Percentiles rank a stretch among this genome's conserved stretches.
These are phyloP conservation scores for Venturiaceae sp. DNA, from an alignment of 2,329 filamentous ascomycete species.

Conservation along the genomic window DNA sequence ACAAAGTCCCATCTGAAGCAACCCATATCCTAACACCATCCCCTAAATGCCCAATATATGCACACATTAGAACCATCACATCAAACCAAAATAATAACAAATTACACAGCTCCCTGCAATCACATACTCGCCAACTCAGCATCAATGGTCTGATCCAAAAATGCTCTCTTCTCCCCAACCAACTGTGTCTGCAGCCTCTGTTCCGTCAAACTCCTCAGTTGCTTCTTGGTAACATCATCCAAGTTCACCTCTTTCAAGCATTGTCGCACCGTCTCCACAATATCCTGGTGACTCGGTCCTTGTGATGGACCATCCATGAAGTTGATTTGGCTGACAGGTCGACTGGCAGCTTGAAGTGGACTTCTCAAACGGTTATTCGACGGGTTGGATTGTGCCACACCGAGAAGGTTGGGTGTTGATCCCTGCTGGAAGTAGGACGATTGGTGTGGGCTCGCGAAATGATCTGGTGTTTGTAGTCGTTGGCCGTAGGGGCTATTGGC, in stretches of 20 bases:
- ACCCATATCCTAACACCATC: not conserved
- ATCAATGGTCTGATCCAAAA: conserved; percentile 91
- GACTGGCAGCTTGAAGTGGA: conserved; percentile 27
- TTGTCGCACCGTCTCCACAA: conserved; percentile 73
- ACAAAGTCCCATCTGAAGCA: not conserved
- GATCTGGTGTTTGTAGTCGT: conserved; percentile 15
- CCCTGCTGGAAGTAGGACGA: conserved; percentile 32
- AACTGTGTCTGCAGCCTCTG: conserved; percentile 87
- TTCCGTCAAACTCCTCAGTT: conserved; percentile 75
- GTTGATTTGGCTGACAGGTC: conserved; percentile 47
- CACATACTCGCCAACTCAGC: conserved; percentile 82
- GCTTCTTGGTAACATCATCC: conserved; percentile 98
- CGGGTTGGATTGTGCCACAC: not conserved
- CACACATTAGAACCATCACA: not conserved
- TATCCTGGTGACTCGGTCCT: conserved; percentile 69
- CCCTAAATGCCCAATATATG: not conserved
- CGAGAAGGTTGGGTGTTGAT: conserved; percentile 30
- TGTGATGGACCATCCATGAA: conserved; percentile 39
- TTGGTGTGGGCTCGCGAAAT: conserved; percentile 20
- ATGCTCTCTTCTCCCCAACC: conserved; percentile 72
- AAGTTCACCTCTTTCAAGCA: conserved; percentile 84
- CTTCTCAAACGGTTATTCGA: not conserved
- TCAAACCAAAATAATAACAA: no score
- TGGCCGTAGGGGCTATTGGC: conserved; percentile 22
- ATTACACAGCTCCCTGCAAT: not conserved